Conservation (phyloP, 257 asterid genomes). For the Cynanchum wilfordii region DNA sequence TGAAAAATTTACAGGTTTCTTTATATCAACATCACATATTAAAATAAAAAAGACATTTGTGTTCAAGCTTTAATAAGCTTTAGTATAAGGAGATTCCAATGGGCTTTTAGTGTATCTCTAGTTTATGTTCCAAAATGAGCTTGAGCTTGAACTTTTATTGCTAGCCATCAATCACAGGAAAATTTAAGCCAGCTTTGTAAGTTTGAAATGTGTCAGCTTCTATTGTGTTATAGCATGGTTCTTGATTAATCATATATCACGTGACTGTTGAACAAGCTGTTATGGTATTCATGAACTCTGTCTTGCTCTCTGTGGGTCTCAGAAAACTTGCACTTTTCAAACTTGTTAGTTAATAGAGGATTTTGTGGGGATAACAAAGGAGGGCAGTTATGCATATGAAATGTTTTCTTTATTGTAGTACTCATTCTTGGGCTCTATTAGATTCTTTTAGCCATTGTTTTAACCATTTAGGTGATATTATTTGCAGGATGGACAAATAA, state of each 20-base stretch:
- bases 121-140: background rate
- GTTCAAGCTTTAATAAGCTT: background rate
- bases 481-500: slow-evolving; percentile 65
- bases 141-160: background rate
- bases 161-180: background rate
- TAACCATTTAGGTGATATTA: background rate
- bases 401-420: background rate
- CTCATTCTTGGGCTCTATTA: background rate
- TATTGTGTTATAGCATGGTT: background rate
- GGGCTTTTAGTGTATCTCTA: background rate
- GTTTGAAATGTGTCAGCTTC: background rate
- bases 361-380: background rate
- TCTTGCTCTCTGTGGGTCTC: background rate
- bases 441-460: background rate
- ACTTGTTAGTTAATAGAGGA: background rate
- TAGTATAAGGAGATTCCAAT: background rate
- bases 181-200: background rate
- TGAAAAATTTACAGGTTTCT: background rate
- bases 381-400: background rate
- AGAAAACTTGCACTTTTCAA: background rate
- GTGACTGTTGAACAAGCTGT: background rate
- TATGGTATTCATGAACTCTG: background rate
- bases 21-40: background rate
- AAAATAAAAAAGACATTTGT: background rate
- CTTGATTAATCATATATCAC: background rate